Percentiles rank a stretch among this genome's conserved stretches.
These are phyloP conservation scores for Leishmania guyanensis DNA, from an alignment of 208 protist genomes.

Conservation along the genomic window DNA sequence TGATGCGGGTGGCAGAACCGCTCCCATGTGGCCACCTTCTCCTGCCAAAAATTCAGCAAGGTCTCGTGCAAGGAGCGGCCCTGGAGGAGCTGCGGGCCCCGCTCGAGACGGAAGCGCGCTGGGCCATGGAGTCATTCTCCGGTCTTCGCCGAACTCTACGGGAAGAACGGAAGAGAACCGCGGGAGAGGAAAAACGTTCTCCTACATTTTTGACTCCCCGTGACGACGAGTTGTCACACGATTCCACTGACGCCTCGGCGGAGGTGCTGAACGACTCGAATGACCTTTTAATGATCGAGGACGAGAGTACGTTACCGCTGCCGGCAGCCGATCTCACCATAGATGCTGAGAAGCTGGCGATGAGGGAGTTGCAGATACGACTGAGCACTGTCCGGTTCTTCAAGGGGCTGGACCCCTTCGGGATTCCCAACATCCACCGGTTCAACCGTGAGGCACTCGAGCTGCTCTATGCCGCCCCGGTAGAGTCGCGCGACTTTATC, in stretches of 20 bases:
- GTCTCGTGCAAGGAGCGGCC: slow-evolving; percentile 30
- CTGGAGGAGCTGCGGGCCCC: slow-evolving; percentile 32
- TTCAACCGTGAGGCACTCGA: slow-evolving; percentile 36
- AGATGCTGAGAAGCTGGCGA: slow-evolving; percentile 21
- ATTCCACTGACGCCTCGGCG: not conserved
- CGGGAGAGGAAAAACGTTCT: too few species aligned
- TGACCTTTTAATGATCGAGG: not conserved
- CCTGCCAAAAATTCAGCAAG: slow-evolving; percentile 21
- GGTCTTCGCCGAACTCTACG: slow-evolving; percentile 12
- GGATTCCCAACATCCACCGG: slow-evolving; percentile 63
- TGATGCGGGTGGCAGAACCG: slow-evolving; percentile 57
- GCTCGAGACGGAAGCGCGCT: slow-evolving; percentile 12
- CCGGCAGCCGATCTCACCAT: not conserved
- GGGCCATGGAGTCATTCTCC: slow-evolving; percentile 11
- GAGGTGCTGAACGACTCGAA: not conserved
- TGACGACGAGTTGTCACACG: not conserved
- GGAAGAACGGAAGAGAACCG: not conserved
- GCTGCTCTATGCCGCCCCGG: slow-evolving; percentile 42
- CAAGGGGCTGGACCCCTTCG: slow-evolving; percentile 53
- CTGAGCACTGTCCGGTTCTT: slow-evolving; percentile 28
- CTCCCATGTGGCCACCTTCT: slow-evolving; percentile 73
- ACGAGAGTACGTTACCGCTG: not conserved
- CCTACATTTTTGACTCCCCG: too few species aligned
- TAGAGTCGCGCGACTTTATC: slow-evolving; percentile 41
- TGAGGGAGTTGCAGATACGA: slow-evolving; percentile 43